Evolutionary conservation across 768 basidiomycete species (phyloP), one percentile per base, ranked within the genome.

Genomic region (Termitomyces sp.): DNA sequence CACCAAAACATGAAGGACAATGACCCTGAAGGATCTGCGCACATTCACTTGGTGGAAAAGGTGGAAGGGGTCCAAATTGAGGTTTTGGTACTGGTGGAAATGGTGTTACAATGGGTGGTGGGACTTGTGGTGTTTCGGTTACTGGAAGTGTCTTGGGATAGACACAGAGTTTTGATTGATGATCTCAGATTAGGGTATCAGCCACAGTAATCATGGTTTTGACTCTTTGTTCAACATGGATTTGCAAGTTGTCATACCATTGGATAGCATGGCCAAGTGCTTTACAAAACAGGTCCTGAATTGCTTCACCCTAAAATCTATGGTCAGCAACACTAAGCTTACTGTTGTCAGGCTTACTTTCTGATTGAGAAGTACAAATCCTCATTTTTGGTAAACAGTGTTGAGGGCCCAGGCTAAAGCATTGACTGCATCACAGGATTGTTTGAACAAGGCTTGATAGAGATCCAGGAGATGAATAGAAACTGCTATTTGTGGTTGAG

Each of bases 391-490:
- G 53, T 79, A 78, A 52, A 74, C 70, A 0, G 64, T 68, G 39
- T 69, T 70, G 3, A 77, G 63, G 0, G 73, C 71, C 13, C 51
- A 45, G 0, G 75, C 65, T 40, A 73, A 44, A 1, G 66, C 73
- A 40, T 70, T 68, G 44, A 77, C 65, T 2, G 76, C 75, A 58
- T 79, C 72, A 28, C 75, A 77, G 0, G 78, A 75, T 0, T 68
- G 60, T 58, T 78, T 70, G 39, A 78, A 79, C 1, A 77, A 60
- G 1, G 72, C 67, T 0, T 44, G 55, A 55, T 76, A 77, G 55
- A 77, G 75, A 4, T 71, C 63, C 0, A 33, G 67, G 63, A 2
- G 61, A 55, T 74, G 67, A 1, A 76, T 63, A 49, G 76, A 62
- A 48, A 69, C 4, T 38, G 72, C 71, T 48, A 69, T 67, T n/a